These are phyloP conservation scores for Galium porrigens DNA, from an alignment of 305 asterid genomes.

Conservation along the genomic window DNA sequence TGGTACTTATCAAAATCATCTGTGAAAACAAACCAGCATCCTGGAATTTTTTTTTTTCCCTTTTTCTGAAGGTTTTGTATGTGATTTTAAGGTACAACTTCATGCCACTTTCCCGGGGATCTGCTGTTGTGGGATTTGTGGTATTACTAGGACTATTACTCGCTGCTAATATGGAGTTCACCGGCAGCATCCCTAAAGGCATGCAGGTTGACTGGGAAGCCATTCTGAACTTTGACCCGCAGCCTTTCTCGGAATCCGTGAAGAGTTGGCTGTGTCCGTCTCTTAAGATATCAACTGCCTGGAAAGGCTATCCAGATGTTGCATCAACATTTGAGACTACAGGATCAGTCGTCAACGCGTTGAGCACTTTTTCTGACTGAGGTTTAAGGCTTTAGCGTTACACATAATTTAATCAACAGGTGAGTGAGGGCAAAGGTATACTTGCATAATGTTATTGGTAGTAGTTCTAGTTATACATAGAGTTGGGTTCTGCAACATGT, in stretches of 20 bases:
- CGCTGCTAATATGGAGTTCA: conserved; percentile 93
- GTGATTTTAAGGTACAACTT: conserved; percentile 61
- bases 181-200: conserved; percentile 85
- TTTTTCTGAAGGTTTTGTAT: conserved; percentile 7
- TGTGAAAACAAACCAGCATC: not conserved
- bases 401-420: conserved; percentile 1
- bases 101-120: conserved; percentile 77
- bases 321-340: conserved; percentile 72
- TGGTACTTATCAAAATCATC: conserved; percentile 37
- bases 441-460: not conserved
- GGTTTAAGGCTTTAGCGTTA: not conserved
- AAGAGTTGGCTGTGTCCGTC: conserved; percentile 76
- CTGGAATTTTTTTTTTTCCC: not conserved
- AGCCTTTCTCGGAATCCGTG: conserved; percentile 37
- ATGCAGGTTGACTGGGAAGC: conserved; percentile 97
- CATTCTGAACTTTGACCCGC: conserved; percentile 56
- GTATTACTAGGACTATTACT: conserved; percentile 78
- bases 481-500: not conserved
- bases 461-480: not conserved
- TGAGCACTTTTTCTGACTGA: conserved; percentile 67
- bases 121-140: conserved; percentile 60
- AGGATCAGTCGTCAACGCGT: conserved; percentile 73
- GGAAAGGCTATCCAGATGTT: conserved; percentile 91
- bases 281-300: conserved; percentile 63
- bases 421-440: conserved; percentile 9